Evolutionary conservation across 768 basidiomycete species (phyloP), one percentile per base, ranked within the genome.

Genomic region (Kwoniella dendrophila): DNA sequence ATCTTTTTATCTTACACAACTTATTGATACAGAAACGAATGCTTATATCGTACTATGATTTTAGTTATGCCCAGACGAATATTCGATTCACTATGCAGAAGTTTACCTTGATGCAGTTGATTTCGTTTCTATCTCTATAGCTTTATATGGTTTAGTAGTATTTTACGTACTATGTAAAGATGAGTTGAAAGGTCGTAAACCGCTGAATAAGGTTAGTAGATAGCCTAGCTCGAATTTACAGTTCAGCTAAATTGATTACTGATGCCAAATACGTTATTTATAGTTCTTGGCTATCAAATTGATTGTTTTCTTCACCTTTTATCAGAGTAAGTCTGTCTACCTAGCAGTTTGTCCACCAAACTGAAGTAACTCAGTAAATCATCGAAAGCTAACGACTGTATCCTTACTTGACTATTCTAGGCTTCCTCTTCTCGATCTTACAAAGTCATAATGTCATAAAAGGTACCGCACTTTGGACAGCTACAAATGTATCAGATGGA

Each of bases 271-370:
- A 0, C 12, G 27, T 1, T 1, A 22, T 22, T 24, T 20, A 2
- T 40, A 71, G 81, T 95, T 95, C 77, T 74, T 94, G 63, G 81
- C 86, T 2, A 92, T 95, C 81, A 94, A 94, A 67, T 56, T 80
- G 40, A 76, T 91, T 49, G 88, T 92, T 44, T 86, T 92, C 85
- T 86, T 89, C 75, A 92, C 90, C 0, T 93, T 90, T 78, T 95
- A 93, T 76, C 92, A 93, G 71, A 82, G 84, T 1, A 88, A 91
- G 70, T 78, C 90, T 33, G 16, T 24, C 6, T 52, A 87, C 88
- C 70, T 56, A 87, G 80, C 26, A 24, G 10, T 48, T 51, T 18
- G 11, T 22, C 41, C 33, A 16, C 51, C 27, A 22, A 24, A 8
- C 16, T 43, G 11, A 14, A 34, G n/a, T 12, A 29, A 12, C 32